Percentiles rank a stretch among this genome's conserved stretches.
phyloP scores from a whole-genome alignment of 164 flowering plant species.

The Aristolochia contorta region DNA sequence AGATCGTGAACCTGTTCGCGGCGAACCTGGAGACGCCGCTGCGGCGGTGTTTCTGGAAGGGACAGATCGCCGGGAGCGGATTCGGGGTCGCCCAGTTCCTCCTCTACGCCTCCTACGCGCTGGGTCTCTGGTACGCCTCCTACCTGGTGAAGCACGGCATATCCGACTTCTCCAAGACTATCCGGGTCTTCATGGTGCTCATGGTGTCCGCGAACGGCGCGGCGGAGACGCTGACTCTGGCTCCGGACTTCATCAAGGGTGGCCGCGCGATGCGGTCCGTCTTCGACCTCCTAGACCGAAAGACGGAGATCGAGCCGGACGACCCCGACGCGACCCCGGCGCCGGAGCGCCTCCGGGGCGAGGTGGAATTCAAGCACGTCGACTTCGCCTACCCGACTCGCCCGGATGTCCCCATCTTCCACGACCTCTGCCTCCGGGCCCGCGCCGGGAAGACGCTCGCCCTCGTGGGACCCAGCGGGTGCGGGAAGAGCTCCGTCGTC shows the following conservation, averaged over 20 bases:
- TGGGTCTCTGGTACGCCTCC: constrained; percentile 96
- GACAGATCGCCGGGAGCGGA: constrained; percentile 93
- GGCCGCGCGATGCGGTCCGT: constrained; percentile 97
- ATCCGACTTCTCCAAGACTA: constrained; percentile 93
- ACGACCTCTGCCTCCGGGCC: constrained; percentile 75
- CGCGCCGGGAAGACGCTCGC: constrained; percentile 91
- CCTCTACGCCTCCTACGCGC: constrained; percentile 87
- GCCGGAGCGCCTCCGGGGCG: constrained; percentile 79
- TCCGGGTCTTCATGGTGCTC: constrained; percentile 95
- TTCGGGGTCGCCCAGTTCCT: constrained; percentile 84
- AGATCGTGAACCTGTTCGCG: constrained; percentile 69
- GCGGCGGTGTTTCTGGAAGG: constrained; percentile 85
- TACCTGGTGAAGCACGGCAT: constrained; percentile 96
- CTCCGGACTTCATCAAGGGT: constrained; percentile 95
- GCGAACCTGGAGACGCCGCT: constrained; percentile 55
- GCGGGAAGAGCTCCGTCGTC: constrained; percentile 90
- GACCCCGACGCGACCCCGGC: constrained; percentile 53
- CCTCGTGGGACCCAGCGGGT: constrained; percentile 95
- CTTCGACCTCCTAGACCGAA: constrained; percentile 84
- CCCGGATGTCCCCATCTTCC: constrained; percentile 66
- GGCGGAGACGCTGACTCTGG: constrained; percentile 93
- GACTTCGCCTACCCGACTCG: constrained; percentile 89
- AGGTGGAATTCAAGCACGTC: constrained; percentile 81
- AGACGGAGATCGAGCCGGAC: constrained; percentile 92
- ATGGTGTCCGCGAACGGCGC: constrained; percentile 99